Conservation (phyloP, 2,329 filamentous ascomycete genomes). For the Grosmannia serpens region DNA sequence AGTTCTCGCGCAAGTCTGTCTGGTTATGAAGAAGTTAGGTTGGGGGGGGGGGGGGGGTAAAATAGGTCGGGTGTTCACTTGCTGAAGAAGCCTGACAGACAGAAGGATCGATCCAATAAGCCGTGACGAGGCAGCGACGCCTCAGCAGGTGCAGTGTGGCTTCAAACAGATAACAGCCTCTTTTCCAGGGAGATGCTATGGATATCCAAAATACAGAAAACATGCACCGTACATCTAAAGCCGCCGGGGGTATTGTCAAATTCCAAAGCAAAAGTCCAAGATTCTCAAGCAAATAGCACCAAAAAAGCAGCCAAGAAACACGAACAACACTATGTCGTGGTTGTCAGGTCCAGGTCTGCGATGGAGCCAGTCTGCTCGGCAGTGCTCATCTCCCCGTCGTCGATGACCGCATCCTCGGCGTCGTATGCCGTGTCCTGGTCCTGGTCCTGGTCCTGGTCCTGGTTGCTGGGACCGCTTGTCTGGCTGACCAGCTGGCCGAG, state of each 20-base stretch:
- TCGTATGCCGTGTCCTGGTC: not conserved
- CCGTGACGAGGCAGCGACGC: not conserved
- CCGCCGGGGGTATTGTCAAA: not conserved
- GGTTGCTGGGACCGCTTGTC: not conserved
- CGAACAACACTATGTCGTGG: not conserved
- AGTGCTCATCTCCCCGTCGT: constrained; percentile 6
- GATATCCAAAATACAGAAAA: not conserved
- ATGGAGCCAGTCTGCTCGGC: constrained; percentile 13
- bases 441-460: not conserved
- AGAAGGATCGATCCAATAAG: not conserved
- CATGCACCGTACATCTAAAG: not conserved
- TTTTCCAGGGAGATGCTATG: not conserved
- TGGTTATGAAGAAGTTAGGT: no score
- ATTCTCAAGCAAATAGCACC: not conserved
- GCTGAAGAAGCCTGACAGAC: not conserved
- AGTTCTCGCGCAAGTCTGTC: no score
- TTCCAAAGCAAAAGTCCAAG: not conserved
- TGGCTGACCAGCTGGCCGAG: constrained; percentile 16
- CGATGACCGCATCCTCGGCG: constrained; percentile 8
- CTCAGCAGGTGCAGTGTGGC: not conserved
- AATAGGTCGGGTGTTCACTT: no score
- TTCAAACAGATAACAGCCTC: not conserved
- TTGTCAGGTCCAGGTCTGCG: constrained; percentile 11
- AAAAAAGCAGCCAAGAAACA: not conserved
- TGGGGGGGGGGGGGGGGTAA: no score